Conservation (phyloP, 2,329 filamentous ascomycete species). For the Hymenoscyphus scutula region DNA sequence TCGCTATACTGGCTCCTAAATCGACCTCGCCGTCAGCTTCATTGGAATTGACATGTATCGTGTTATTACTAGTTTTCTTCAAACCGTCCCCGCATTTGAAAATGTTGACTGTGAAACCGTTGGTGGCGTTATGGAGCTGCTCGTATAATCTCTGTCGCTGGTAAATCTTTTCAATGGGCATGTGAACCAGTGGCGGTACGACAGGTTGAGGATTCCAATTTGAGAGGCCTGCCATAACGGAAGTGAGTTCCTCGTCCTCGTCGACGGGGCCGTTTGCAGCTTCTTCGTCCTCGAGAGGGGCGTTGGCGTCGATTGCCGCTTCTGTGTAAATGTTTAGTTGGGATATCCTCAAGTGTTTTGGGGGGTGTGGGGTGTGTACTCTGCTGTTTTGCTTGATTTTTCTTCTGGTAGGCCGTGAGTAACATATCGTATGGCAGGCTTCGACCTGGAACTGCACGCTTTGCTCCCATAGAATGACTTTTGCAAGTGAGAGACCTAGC, state of each 20-base stretch:
- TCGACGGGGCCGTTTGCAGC: slow-evolving; percentile 79
- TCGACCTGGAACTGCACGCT: slow-evolving; percentile 81
- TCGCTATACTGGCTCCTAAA: slow-evolving; percentile 29
- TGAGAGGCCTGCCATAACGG: slow-evolving; percentile 78
- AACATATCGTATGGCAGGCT: slow-evolving; percentile 92
- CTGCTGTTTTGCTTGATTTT: slow-evolving; percentile 97
- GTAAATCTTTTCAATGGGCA: slow-evolving; percentile 62
- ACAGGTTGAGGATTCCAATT: slow-evolving; percentile 77
- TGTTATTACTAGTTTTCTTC: slow-evolving; percentile 52
- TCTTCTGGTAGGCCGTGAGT: slow-evolving; percentile 86
- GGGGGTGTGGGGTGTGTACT: slow-evolving; percentile 57
- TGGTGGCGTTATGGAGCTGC: slow-evolving; percentile 64
- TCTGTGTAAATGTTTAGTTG: slow-evolving; percentile 52
- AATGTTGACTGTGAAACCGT: slow-evolving; percentile 63
- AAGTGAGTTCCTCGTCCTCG: slow-evolving; percentile 88
- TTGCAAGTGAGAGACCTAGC: slow-evolving; percentile 90
- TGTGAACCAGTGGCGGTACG: slow-evolving; percentile 61
- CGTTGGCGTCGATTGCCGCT: slow-evolving; percentile 91
- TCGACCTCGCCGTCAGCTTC: slow-evolving; percentile 60
- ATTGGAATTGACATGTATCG: slow-evolving; percentile 47
- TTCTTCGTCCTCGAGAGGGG: slow-evolving; percentile 81
- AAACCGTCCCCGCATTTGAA: slow-evolving; percentile 56
- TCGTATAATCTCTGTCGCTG: slow-evolving; percentile 62
- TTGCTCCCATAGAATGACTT: slow-evolving; percentile 92
- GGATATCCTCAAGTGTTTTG: neutral